phyloP scores from a whole-genome alignment of 352 stramenopile genomes.

The Peronospora farinosa region DNA sequence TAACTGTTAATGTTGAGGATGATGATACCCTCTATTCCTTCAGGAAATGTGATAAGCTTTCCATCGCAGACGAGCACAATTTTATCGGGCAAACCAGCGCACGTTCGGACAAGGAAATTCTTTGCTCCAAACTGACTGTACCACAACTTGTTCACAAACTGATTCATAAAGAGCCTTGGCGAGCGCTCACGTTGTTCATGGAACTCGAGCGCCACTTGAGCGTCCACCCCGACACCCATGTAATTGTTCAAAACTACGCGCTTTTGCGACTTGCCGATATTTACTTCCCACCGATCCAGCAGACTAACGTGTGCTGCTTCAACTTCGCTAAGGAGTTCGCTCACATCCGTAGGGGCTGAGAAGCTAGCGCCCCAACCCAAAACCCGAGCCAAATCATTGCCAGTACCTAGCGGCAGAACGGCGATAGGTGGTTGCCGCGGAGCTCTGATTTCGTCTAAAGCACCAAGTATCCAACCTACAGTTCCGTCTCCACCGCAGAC shows the following conservation, averaged over 20 bases:
- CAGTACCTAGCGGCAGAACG: slow-evolving; percentile 92
- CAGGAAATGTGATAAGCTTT: slow-evolving; percentile 55
- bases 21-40: slow-evolving; percentile 80
- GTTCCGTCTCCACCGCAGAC: slow-evolving; percentile 94
- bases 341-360: slow-evolving; percentile 52
- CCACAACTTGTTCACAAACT: slow-evolving; percentile 89
- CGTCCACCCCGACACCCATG: slow-evolving; percentile 85
- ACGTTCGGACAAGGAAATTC: slow-evolving; percentile 83
- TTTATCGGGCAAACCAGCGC: slow-evolving; percentile 65
- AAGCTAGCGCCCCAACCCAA: slow-evolving; percentile 93
- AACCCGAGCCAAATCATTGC: slow-evolving; percentile 91
- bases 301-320: slow-evolving; percentile 69
- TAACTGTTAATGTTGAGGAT: slow-evolving; percentile 88
- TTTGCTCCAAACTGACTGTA: slow-evolving; percentile 87
- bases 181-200: slow-evolving; percentile 84
- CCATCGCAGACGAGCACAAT: slow-evolving; percentile 79
- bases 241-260: slow-evolving; percentile 76
- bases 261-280: slow-evolving; percentile 60
- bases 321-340: slow-evolving; percentile 59
- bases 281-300: slow-evolving; percentile 67
- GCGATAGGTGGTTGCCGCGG: slow-evolving; percentile 87
- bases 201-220: slow-evolving; percentile 86
- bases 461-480: slow-evolving; percentile 87
- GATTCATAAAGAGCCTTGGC: slow-evolving; percentile 83
- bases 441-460: slow-evolving; percentile 59